phyloP scores from a whole-genome alignment of 164 flowering plant genomes.

The Aristolochia californica region DNA sequence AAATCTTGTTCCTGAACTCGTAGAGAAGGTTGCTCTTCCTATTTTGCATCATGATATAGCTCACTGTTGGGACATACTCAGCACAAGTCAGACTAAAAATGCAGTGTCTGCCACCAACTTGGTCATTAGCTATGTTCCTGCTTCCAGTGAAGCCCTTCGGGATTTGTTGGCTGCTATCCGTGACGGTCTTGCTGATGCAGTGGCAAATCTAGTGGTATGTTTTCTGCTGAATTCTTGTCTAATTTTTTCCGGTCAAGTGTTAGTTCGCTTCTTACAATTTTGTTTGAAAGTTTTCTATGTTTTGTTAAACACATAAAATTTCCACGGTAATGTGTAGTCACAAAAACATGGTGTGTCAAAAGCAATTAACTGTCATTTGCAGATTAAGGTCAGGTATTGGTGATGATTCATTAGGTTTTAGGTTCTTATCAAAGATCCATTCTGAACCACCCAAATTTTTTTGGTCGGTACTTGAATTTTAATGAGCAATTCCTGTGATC shows the following conservation, averaged over 20 bases:
- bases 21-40: conserved; percentile 85
- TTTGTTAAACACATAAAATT: not conserved
- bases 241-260: not conserved
- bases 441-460: no score
- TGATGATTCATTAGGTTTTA: no score
- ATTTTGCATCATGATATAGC: conserved; percentile 76
- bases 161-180: conserved; percentile 56
- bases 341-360: no score
- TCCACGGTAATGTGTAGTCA: no score
- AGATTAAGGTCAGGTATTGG: no score
- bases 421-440: no score
- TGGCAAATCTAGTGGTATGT: conserved; percentile 50
- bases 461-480: no score
- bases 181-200: conserved; percentile 64
- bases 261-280: not conserved
- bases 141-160: conserved; percentile 54
- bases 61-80: conserved; percentile 89
- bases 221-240: not conserved
- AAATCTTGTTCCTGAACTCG: conserved; percentile 74
- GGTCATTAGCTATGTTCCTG: conserved; percentile 54
- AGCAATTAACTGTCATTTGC: no score
- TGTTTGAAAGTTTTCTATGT: not conserved
- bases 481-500: no score
- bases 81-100: conserved; percentile 62
- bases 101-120: conserved; percentile 71